Base-by-base conservation (phyloP, 768 basidiomycete genomes). In the Suillus variegatus region DNA sequence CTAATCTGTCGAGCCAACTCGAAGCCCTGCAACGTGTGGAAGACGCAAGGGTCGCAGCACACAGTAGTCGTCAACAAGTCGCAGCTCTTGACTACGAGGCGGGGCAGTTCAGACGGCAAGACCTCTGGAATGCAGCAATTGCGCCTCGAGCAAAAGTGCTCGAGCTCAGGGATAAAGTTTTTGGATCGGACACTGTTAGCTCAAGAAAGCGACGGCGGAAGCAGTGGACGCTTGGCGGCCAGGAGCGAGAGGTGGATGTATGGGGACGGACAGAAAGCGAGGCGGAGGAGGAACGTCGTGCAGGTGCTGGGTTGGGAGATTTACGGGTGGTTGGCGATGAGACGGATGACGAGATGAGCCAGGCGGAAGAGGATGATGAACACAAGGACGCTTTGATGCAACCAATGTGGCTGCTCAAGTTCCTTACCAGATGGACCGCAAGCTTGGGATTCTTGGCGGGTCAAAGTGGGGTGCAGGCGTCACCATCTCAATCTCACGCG, bases 401-500 rank as follows among this genome's bases (percentile, higher is more conserved):
- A 63, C 90, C 91, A 44, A 87, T 91, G 82, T 93, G 92, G 92
- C 73, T 92, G 62, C 77, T 93, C 70, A 80, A 83, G 71, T 86
- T 92, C 76, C 90, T 93, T 74, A 91, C 88, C 55, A 89, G 88
- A 65, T 92, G 90, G 90, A 89, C 87, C 8, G 85, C 85, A 47
- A 83, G 82, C 67, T 86, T 90, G 86, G 84, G 84, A 61, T 82
- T 83, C 65, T 64, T 73, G 25, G 60, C 67, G 51, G 74, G 69
- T 20, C 62, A 68, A n/a, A n/a, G 22, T 43, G 43, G 38, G 49
- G 66, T 69, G 60, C 57, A 67, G 70, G 56, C 58, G 40, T 52
- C 35, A 57, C 63, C 10, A 43, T 43, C 58, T 28, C 58, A 60
- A 16, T 44, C 41, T 43, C 18, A 28, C 3, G 10, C 16, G 40